Evolutionary conservation across 2,329 filamentous ascomycete species (phyloP).

Genomic region (Byssochlamys sp.): DNA sequence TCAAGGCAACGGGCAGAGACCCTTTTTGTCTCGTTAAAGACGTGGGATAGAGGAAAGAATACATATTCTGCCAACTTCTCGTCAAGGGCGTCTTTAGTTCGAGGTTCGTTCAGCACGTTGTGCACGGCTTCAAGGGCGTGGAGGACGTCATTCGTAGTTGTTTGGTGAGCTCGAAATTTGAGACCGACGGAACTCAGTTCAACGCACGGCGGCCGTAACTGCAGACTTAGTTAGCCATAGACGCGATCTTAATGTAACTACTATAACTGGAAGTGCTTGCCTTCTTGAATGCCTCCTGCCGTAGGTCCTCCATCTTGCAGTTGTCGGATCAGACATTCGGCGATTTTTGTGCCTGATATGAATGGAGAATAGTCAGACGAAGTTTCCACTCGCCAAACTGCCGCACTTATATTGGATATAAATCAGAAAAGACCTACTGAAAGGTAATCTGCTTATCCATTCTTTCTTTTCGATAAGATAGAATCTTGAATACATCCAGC

Average conservation of each 20-base stretch:
- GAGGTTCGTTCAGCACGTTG: slow-evolving; percentile 29
- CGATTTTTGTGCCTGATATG: background rate
- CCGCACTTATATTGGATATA: background rate
- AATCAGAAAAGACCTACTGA: background rate
- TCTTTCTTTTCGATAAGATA: background rate
- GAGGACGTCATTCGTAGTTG: slow-evolving; percentile 38
- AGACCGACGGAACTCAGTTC: slow-evolving; percentile 48
- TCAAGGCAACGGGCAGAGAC: slow-evolving; percentile 64
- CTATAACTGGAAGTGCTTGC: slow-evolving; percentile 14
- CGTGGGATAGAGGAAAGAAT: slow-evolving; percentile 83
- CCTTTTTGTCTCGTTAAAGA: slow-evolving; percentile 65
- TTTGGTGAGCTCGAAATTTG: slow-evolving; percentile 39
- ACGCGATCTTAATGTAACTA: background rate
- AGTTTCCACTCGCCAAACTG: background rate
- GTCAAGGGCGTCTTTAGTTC: slow-evolving; percentile 48
- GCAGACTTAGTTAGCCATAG: slow-evolving; percentile 12
- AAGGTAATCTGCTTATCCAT: background rate
- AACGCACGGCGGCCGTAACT: slow-evolving; percentile 52
- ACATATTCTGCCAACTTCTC: slow-evolving; percentile 82
- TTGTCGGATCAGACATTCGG: background rate
- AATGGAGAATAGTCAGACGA: background rate
- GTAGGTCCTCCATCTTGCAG: slow-evolving; percentile 24
- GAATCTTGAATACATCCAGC: background rate
- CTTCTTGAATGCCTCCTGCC: slow-evolving; percentile 34
- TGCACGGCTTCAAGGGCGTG: slow-evolving; percentile 39